These are phyloP conservation scores for Stephanodiscus triporus DNA, from an alignment of 108 stramenopile genomes.

Conservation along the genomic window DNA sequence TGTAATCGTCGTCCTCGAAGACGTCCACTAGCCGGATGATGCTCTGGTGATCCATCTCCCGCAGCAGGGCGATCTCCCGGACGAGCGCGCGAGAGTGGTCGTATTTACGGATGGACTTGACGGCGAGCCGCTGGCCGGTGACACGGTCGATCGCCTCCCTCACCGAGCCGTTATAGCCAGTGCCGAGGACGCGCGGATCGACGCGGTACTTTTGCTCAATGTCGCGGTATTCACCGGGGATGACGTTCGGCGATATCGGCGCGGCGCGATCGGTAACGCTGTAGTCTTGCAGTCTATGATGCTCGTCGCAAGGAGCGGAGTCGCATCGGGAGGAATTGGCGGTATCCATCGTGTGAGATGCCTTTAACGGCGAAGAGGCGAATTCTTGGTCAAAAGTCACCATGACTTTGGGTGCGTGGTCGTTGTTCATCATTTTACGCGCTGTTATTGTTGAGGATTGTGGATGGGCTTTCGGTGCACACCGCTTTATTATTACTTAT, in stretches of 20 bases:
- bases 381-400: not conserved
- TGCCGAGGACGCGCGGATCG: conserved; percentile 12
- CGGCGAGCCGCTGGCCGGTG: conserved; percentile 9
- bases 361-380: not conserved
- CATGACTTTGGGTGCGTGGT: not conserved
- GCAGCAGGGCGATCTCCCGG: conserved; percentile 59
- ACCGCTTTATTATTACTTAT: too few species aligned
- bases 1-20: conserved; percentile 78
- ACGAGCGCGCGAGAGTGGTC: not conserved
- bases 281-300: not conserved
- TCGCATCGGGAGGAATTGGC: not conserved
- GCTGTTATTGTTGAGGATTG: not conserved
- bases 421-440: not conserved
- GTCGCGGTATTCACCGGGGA: conserved; percentile 19
- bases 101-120: conserved; percentile 17
- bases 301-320: not conserved
- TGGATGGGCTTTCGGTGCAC: too few species aligned
- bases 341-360: not conserved
- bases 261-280: too few species aligned
- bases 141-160: not conserved
- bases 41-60: conserved; percentile 64
- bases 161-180: conserved; percentile 5
- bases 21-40: conserved; percentile 84
- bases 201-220: conserved; percentile 17
- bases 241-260: not conserved